Percentiles rank a stretch among this genome's conserved stretches.
phyloP scores from a whole-genome alignment of 768 basidiomycete genomes.

The Coprinopsis marcescibilis region DNA sequence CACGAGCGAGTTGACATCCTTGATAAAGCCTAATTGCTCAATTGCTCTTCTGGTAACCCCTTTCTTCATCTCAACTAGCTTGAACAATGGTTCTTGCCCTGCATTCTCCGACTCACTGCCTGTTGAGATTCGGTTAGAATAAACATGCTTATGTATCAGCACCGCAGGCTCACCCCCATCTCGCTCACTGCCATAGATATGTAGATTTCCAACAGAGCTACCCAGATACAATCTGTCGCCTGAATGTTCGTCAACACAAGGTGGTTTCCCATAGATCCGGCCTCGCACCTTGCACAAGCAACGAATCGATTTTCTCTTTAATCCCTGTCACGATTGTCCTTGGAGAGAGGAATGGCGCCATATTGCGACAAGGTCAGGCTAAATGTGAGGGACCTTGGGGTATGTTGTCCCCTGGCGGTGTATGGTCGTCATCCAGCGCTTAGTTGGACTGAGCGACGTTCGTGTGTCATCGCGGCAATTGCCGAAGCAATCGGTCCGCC shows the following conservation, averaged over 20 bases:
- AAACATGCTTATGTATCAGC: slow-evolving; percentile 1
- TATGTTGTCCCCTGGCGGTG: too few species aligned
- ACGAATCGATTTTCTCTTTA: slow-evolving; percentile 45
- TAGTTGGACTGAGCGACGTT: too few species aligned
- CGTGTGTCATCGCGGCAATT: too few species aligned
- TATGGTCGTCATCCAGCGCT: neutral
- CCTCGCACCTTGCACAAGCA: slow-evolving; percentile 37
- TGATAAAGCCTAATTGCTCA: slow-evolving; percentile 83
- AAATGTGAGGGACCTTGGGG: neutral
- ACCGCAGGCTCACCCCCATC: slow-evolving; percentile 6
- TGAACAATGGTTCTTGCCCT: slow-evolving; percentile 15
- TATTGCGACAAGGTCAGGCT: slow-evolving; percentile 13
- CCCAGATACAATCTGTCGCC: slow-evolving; percentile 41
- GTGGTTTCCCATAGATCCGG: neutral
- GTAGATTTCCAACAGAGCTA: slow-evolving; percentile 29
- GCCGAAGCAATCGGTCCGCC: too few species aligned
- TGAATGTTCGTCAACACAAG: slow-evolving; percentile 15
- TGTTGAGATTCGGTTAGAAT: slow-evolving; percentile 17
- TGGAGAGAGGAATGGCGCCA: slow-evolving; percentile 35
- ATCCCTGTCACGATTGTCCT: slow-evolving; percentile 32
- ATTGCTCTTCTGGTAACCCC: slow-evolving; percentile 62
- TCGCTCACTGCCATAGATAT: slow-evolving; percentile 25
- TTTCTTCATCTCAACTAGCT: slow-evolving; percentile 62
- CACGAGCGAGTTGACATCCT: slow-evolving; percentile 81
- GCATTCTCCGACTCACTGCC: slow-evolving; percentile 21